These are phyloP conservation scores for Dioscorea cayenensis DNA, from an alignment of 116 monocot genomes.

Conservation along the genomic window DNA sequence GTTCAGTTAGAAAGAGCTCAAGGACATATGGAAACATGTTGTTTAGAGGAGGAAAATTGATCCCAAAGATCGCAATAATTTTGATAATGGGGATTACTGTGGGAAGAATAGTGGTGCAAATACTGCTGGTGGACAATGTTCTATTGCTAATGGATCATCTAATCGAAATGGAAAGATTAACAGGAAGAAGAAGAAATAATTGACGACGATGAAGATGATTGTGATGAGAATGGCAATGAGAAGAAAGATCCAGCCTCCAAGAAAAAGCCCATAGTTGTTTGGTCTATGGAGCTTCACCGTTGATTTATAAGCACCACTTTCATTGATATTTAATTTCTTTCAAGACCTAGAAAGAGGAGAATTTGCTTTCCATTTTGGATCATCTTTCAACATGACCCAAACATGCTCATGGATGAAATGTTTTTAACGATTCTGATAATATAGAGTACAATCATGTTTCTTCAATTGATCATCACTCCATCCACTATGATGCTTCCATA, in stretches of 20 bases:
- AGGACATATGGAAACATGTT: constrained; percentile 96
- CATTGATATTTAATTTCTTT: too few relatives aligned
- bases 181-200: constrained; percentile 79
- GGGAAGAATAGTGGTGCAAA: constrained; percentile 24
- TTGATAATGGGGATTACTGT: constrained; percentile 33
- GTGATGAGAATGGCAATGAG: constrained; percentile 41
- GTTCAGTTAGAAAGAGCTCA: constrained; percentile 84
- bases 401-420: too few relatives aligned
- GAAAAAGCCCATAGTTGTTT: constrained; percentile 93
- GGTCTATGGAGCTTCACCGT: constrained; percentile 80
- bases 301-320: too few relatives aligned
- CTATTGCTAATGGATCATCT: constrained; percentile 11
- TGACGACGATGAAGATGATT: constrained; percentile 60
- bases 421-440: too few relatives aligned
- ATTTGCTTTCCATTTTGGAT: too few relatives aligned
- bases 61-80: constrained; percentile 16
- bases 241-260: constrained; percentile 47
- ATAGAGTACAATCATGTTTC: too few relatives aligned
- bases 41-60: constrained; percentile 64
- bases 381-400: too few relatives aligned
- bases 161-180: constrained; percentile 31
- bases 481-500: too few relatives aligned
- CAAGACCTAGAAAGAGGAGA: too few relatives aligned
- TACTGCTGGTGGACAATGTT: constrained; percentile 21
- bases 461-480: too few relatives aligned